A percentile compares a stretch with the other conserved stretches of the same genome.
These are phyloP conservation scores for Protea cynaroides DNA, from an alignment of 164 flowering plant species.

Conservation along the genomic window DNA sequence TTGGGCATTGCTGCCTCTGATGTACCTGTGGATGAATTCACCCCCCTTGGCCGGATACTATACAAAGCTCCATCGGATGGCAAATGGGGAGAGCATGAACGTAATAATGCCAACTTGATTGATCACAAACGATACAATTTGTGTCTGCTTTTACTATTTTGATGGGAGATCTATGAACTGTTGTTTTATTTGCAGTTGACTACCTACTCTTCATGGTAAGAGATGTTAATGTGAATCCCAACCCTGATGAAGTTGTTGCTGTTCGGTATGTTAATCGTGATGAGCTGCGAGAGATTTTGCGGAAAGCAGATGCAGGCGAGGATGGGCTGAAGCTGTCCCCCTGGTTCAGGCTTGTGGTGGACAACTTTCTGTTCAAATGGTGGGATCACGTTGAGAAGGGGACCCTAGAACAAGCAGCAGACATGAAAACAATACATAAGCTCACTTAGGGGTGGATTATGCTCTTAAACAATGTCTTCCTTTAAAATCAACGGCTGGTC, in stretches of 20 bases:
- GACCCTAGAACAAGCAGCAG: constrained; percentile 56
- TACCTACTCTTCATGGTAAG: constrained; percentile 87
- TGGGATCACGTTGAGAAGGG: constrained; percentile 88
- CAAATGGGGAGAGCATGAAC: constrained; percentile 99
- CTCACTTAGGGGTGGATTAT: constrained; percentile 25
- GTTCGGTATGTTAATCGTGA: constrained; percentile 69
- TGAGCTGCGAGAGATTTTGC: constrained; percentile 68
- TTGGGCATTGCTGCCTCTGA: constrained; percentile 89
- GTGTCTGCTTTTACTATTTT: neutral
- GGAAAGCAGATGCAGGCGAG: constrained; percentile 92
- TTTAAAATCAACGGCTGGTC: too few relatives aligned
- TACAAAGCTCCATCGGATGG: constrained; percentile 99
- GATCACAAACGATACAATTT: neutral
- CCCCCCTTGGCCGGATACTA: constrained; percentile 76
- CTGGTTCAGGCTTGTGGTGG: constrained; percentile 90
- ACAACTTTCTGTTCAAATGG: constrained; percentile 90
- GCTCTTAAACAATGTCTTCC: too few relatives aligned
- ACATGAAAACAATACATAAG: constrained; percentile 93
- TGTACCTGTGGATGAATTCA: constrained; percentile 81
- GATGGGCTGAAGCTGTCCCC: constrained; percentile 88
- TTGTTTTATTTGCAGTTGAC: constrained; percentile 60
- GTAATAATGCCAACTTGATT: constrained; percentile 32
- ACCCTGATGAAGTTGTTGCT: constrained; percentile 91
- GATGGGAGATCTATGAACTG: too few relatives aligned
- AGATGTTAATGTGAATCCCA: constrained; percentile 67